phyloP scores from a whole-genome alignment of 129 eudicot species.

The Scalesia atractyloides region DNA sequence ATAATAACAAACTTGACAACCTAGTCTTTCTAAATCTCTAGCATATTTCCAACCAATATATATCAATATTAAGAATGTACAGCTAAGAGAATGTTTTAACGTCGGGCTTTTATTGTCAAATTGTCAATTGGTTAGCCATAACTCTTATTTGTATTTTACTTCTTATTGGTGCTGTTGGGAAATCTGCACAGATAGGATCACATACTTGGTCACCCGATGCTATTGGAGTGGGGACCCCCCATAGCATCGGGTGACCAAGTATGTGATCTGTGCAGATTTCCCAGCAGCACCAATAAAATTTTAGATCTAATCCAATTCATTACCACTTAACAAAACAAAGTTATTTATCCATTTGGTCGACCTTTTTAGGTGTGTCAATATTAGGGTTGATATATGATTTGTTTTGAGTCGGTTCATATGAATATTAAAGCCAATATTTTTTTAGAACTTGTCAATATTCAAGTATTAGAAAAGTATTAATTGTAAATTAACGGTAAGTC shows the following conservation, averaged over 20 bases:
- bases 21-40: neutral
- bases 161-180: too few relatives aligned
- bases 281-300: too few relatives aligned
- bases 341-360: neutral
- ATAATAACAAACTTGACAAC: neutral
- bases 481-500: neutral
- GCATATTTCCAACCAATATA: neutral
- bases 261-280: too few relatives aligned
- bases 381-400: neutral
- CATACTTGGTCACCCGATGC: too few relatives aligned
- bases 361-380: neutral
- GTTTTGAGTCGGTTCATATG: neutral
- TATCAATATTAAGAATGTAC: constrained; percentile 11
- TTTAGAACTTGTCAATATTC: neutral
- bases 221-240: too few relatives aligned
- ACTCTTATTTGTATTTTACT: too few relatives aligned
- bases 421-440: neutral
- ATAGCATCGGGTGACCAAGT: too few relatives aligned
- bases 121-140: neutral
- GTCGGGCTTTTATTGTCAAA: neutral
- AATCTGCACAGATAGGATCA: too few relatives aligned
- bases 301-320: neutral
- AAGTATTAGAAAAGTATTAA: neutral
- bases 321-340: neutral
- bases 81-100: neutral